Base-by-base conservation (phyloP, 2,329 filamentous ascomycete species). In the Trichophyton schoenleinii region DNA sequence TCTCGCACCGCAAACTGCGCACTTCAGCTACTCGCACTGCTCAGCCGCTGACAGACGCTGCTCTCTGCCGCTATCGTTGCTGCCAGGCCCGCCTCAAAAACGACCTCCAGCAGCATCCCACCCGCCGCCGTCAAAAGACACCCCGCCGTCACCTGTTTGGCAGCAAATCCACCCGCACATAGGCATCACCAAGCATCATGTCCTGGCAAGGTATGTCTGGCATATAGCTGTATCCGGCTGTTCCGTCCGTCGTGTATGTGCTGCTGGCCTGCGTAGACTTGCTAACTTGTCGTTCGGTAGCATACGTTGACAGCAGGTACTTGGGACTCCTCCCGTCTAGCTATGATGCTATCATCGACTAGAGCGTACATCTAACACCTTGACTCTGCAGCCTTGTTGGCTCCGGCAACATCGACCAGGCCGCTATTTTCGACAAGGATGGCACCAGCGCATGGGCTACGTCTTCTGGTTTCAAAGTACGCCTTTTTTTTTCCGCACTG, bases 371-470 rank as follows among this genome's bases (percentile, higher is more conserved):
- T 31, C 53, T 38, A 20, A 38, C 55, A 38, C 15, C 8, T 38
- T 13, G n/a, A 28, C 53, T 36, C 11, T 48, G 9, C 72, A 95
- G 90, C 83, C 84, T 96, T 70, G 83, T 95, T 71, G 87, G 81
- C 78, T 86, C 82, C 69, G 86, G 86, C 71, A 86, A 91, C 73
- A 77, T 95, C 71, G 87, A 94, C 79, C 87, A 90, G 79, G 91
- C 83, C 70, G 88, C 88, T 72, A 91, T 96, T 74, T 85, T 94
- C 80, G 91, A 87, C 76, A 78, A 77, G 66, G 87, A 87, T 68
- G 89, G 90, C 69, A 88, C 88, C 77, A 90, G 86, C 73, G 81
- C 84, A 69, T 95, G 90, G 89, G 90, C 90, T 64, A 73, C 80
- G 48, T 85, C 85, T 31, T 22, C 82, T 60, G 83, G 80, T 67